Base-by-base conservation (phyloP, 2,329 filamentous ascomycete genomes). In the Trematosphaeria pertusa region DNA sequence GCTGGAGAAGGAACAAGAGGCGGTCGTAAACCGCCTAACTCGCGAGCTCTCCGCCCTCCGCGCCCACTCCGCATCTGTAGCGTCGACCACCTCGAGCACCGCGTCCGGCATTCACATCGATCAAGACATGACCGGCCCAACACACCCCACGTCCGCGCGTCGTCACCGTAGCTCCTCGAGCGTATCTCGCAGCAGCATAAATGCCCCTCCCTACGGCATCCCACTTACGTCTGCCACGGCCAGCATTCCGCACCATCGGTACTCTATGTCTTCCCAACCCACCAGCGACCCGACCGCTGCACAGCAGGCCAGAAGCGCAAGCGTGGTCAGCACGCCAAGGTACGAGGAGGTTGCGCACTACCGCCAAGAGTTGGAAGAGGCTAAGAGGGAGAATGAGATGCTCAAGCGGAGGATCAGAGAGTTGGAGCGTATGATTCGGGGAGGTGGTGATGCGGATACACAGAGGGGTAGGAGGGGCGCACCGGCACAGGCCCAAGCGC, bases 1-100 rank as follows among this genome's bases (percentile, higher is more conserved):
- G 75, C 80, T 97, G 19, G 93, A 97, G 73, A 94, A 95, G 72
- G 93, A 97, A 69, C 92, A 97, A 63, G 93, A 97, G 73, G 89
- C 91, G 26, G 87, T 97, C 62, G 92, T 97, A 50, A 97, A 97
- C 75, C 90, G 93, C 24, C 81, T 97, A 22, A 96, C 90, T 0
- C 88, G 93, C 46, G 93, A 97, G 70, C 84, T 97, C 26, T 87
- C 87, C 12, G 79, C 91, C 41, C 84, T 97, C n/a, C 88, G 92
- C 48, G 82, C 84, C 18, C 83, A 84, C 64, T 83, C 83, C 7
- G 81, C 82, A 5, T 85, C 82, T 1, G 83, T 85, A 20, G 82
- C 82, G 37, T 85, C 82, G 7, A 86, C 81, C 6, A 62, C 73
- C 33, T 71, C 80, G 8, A 83, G 81, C n/a, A 81, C 81, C 8